Conservation (phyloP, 129 eudicot genomes). For the Chrysanthemum lavandulifolium region DNA sequence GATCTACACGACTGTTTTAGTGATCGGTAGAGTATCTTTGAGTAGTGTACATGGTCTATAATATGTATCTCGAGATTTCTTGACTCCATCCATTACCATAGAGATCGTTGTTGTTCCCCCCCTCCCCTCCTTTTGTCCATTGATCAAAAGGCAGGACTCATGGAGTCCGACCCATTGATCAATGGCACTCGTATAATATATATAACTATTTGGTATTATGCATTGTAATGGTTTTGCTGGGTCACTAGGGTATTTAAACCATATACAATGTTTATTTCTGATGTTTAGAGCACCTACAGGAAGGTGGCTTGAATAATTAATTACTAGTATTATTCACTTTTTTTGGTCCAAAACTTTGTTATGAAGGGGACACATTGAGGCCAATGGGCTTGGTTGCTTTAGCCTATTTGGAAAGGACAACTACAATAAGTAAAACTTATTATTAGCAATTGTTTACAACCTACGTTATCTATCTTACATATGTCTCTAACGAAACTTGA, state of each 20-base stretch:
- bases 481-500: too few species aligned
- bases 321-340: background rate
- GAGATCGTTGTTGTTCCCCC: background rate
- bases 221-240: background rate
- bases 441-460: too few species aligned
- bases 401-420: conserved; percentile 7
- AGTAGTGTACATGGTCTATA: conserved; percentile 18
- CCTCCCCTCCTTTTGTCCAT: background rate
- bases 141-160: background rate
- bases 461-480: too few species aligned
- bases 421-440: background rate
- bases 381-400: background rate
- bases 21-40: background rate
- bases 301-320: background rate
- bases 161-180: background rate
- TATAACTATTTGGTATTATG: background rate
- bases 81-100: background rate
- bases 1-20: conserved; percentile 16
- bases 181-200: background rate
- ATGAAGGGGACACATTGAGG: conserved; percentile 12
- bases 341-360: background rate
- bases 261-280: background rate
- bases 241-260: background rate
- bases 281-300: background rate
- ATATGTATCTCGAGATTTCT: conserved; percentile 9